Conservation (phyloP, 163 green algal genomes). For the Smithsoniella earleae region DNA sequence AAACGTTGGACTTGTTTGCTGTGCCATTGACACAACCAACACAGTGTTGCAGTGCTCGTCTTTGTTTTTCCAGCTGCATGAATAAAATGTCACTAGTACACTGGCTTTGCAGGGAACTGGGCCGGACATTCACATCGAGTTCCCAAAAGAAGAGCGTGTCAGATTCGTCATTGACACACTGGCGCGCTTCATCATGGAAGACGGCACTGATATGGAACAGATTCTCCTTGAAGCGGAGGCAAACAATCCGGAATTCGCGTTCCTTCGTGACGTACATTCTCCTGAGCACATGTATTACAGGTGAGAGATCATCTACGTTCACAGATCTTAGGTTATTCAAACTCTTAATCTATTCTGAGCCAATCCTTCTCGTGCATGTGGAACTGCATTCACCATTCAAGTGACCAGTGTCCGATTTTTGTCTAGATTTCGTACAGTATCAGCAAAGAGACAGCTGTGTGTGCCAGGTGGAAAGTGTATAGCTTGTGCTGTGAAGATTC, state of each 20-base stretch:
- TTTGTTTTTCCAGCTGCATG: neutral
- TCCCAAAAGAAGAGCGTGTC: slow-evolving; percentile 58
- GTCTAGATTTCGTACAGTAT: too few relatives aligned
- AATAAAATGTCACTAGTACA: too few relatives aligned
- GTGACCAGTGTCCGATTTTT: too few relatives aligned
- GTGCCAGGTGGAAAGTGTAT: slow-evolving; percentile 9
- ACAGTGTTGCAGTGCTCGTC: too few relatives aligned
- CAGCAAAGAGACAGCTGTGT: too few relatives aligned
- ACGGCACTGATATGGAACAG: slow-evolving; percentile 83
- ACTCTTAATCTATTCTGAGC: too few relatives aligned
- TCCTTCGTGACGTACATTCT: slow-evolving; percentile 75
- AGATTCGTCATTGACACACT: slow-evolving; percentile 82
- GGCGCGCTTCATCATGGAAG: slow-evolving; percentile 72
- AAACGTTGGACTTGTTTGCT: neutral
- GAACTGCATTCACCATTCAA: too few relatives aligned
- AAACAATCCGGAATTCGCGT: slow-evolving; percentile 73
- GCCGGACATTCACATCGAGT: slow-evolving; percentile 53
- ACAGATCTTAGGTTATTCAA: too few relatives aligned
- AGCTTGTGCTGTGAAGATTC: slow-evolving; percentile 47
- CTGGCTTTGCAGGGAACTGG: slow-evolving; percentile 33
- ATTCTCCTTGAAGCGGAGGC: slow-evolving; percentile 70
- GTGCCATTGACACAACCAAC: neutral
- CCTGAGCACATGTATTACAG: slow-evolving; percentile 86
- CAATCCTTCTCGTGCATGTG: too few relatives aligned
- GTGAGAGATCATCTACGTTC: too few relatives aligned